Percentiles rank a stretch among this genome's conserved stretches.
Evolutionary conservation across 768 basidiomycete species (phyloP).

Genomic region (Nevesoporus exiguus): DNA sequence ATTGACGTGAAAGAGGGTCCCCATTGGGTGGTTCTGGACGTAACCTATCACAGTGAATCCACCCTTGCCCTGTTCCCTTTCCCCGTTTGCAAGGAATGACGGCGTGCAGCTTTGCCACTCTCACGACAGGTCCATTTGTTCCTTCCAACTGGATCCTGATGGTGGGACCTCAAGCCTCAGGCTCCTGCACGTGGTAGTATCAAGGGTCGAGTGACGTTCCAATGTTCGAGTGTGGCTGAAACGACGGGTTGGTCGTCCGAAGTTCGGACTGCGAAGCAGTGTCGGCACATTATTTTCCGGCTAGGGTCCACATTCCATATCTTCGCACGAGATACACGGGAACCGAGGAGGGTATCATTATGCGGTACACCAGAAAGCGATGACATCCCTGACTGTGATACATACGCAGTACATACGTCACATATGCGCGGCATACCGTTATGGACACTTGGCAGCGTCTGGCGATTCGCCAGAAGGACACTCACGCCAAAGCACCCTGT

Average conservation of each 20-base stretch:
- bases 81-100: neutral
- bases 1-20: neutral
- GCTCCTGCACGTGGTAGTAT: neutral
- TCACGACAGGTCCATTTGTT: too few relatives aligned
- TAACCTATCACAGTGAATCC: neutral
- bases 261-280: too few relatives aligned
- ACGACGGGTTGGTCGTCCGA: neutral
- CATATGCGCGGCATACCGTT: neutral
- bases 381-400: neutral
- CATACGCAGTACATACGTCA: neutral
- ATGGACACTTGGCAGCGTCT: neutral
- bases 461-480: neutral
- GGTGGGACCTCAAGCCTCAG: neutral
- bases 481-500: slow-evolving; percentile 27
- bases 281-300: neutral
- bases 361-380: neutral
- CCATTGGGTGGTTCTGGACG: too few relatives aligned
- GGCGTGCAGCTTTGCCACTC: too few relatives aligned
- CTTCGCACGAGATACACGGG: neutral
- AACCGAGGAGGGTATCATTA: neutral
- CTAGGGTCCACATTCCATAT: neutral
- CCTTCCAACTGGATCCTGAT: neutral
- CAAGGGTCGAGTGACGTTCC: neutral
- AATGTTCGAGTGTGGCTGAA: neutral
- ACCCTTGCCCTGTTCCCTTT: neutral